phyloP scores from a whole-genome alignment of 2,329 filamentous ascomycete species.

The Trematosphaeria pertusa region DNA sequence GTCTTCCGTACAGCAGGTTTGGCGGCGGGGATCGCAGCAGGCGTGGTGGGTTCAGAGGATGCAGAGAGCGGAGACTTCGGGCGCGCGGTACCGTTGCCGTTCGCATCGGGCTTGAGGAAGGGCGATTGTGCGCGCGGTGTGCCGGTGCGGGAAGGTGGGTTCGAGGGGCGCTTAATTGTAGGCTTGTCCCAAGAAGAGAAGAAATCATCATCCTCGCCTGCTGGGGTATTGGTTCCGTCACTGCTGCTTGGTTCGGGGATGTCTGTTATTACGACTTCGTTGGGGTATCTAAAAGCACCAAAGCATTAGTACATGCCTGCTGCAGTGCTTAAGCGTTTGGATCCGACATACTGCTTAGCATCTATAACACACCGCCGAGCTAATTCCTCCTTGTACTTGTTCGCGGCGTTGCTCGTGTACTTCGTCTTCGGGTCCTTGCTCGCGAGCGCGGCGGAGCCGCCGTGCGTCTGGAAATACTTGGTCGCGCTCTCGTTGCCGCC shows the following conservation, averaged over 20 bases:
- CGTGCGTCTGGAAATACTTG: slow-evolving; percentile 97
- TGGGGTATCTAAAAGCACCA: slow-evolving; percentile 72
- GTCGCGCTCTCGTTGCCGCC: slow-evolving; percentile 97
- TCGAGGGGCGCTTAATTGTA: slow-evolving; percentile 93
- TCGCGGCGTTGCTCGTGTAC: slow-evolving; percentile 91
- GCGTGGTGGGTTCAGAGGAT: slow-evolving; percentile 57
- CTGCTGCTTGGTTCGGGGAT: slow-evolving; percentile 60
- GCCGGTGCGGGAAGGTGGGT: slow-evolving; percentile 86
- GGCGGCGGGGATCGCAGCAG: slow-evolving; percentile 65
- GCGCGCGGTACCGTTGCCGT: slow-evolving; percentile 69
- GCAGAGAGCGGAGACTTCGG: slow-evolving; percentile 78
- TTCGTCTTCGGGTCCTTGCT: slow-evolving; percentile 98
- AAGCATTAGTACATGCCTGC: no score
- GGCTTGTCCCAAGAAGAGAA: slow-evolving; percentile 99
- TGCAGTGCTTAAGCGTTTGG: no score
- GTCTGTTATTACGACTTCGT: slow-evolving; percentile 86
- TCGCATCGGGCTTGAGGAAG: slow-evolving; percentile 76
- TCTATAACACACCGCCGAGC: slow-evolving; percentile 85
- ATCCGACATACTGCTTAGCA: slow-evolving; percentile 81
- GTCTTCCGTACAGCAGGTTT: slow-evolving; percentile 85
- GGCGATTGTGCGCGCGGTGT: slow-evolving; percentile 89
- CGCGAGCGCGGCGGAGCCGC: slow-evolving; percentile 88
- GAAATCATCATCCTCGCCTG: slow-evolving; percentile 90
- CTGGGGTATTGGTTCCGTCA: slow-evolving; percentile 76
- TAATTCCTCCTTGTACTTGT: slow-evolving; percentile 97